Evolutionary conservation across 805 yeast species (phyloP).

Genomic region (Metschnikowia corniflorae): DNA sequence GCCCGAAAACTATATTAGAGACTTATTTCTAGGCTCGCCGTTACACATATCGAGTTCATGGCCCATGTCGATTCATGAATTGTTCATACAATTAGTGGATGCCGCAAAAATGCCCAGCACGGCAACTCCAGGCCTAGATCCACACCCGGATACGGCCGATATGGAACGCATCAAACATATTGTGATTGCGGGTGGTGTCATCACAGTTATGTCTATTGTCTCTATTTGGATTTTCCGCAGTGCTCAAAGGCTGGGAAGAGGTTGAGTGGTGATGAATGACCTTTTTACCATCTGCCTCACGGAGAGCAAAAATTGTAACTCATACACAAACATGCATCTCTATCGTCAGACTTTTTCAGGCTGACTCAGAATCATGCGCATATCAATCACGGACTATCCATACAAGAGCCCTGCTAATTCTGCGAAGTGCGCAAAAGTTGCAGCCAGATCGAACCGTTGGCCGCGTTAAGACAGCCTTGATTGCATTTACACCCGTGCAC

Average conservation of each 20-base stretch:
- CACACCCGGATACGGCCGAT: constrained; percentile 60
- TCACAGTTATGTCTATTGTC: constrained; percentile 60
- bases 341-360: too few relatives aligned
- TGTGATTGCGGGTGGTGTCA: constrained; percentile 64
- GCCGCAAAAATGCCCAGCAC: constrained; percentile 77
- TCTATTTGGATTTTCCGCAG: constrained; percentile 61
- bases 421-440: too few relatives aligned
- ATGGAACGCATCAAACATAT: constrained; percentile 50
- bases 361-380: too few relatives aligned
- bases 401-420: too few relatives aligned
- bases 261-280: background rate
- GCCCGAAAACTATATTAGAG: constrained; percentile 81
- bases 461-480: too few relatives aligned
- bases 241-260: constrained; percentile 14
- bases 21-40: constrained; percentile 69
- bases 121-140: constrained; percentile 67
- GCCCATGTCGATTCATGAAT: constrained; percentile 80
- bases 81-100: constrained; percentile 82
- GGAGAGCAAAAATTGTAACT: too few relatives aligned
- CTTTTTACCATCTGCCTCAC: too few relatives aligned
- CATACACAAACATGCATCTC: too few relatives aligned
- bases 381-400: too few relatives aligned
- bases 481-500: constrained; percentile 11
- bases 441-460: too few relatives aligned
- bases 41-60: constrained; percentile 87